Base-by-base conservation (phyloP, 2,329 filamentous ascomycete genomes). In the Albifimbria verrucaria region DNA sequence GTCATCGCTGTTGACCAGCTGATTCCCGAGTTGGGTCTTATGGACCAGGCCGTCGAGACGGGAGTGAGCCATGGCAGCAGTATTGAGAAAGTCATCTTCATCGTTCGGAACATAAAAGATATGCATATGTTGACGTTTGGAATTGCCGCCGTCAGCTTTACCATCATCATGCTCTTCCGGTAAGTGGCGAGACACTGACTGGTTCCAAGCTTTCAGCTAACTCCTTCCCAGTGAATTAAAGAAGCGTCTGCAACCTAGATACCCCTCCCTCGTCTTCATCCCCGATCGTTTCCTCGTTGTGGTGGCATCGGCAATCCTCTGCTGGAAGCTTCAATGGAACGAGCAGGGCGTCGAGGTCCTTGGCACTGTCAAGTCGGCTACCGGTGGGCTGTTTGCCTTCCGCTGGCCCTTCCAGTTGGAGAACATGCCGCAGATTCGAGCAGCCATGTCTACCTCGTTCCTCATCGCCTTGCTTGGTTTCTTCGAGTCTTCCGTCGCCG, bases 1-100 rank as follows among this genome's bases (percentile, higher is more conserved):
- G 92, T 97, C 59, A 97, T 99, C 66, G 85, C 95, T 39, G 90
- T 97, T 32, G 94, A 97, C 68, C 94, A 99, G 72, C 76, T 96
- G 44, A 89, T 97, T 50, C 92, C 93, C 0, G 92, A 97, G 70
- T 80, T 96, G 62, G 94, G 94, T 1, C 78, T 99, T 21, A 80
- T 78, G 36, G 74, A 79, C 1, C 71, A 85, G 18, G 90, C 92
- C 0, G 84, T 83, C 50, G 72, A 87, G 17, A 66, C 70, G 2
- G 79, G 82, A n/a, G 82, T 92, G 2, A 82, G 83, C 43, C 93
- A 97, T 65, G 91, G 90, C 17, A 97, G 90, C 68, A 92, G 88
- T 49, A 79, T 94, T 47, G 87, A 93, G 56, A 97, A 97, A 72
- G 76, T 97, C 24, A 69, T 84, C 5, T 99, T 97, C 68, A 78